Conservation (phyloP, 2,329 filamentous ascomycete species). For the Claviceps sp. region DNA sequence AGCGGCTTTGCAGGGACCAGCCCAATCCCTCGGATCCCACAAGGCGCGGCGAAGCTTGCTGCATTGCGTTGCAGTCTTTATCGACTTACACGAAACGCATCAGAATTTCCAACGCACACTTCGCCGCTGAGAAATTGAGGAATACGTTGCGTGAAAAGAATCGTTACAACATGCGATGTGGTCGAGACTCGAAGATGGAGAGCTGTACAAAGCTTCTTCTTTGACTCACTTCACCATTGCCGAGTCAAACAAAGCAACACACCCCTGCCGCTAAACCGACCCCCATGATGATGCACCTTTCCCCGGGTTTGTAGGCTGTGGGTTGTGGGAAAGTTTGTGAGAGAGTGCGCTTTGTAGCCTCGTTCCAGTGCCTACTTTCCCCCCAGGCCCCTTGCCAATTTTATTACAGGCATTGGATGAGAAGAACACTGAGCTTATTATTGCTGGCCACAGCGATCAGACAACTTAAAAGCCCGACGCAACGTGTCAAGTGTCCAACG, state of each 20-base stretch:
- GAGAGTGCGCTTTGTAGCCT: not conserved
- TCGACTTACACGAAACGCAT: not conserved
- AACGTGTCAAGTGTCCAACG: not conserved
- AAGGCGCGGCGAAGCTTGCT: not conserved
- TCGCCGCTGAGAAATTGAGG: not conserved
- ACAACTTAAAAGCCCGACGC: no score
- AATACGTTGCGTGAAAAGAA: not conserved
- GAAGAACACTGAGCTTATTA: not conserved
- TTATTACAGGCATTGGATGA: not conserved
- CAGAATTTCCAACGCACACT: not conserved
- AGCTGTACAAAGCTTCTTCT: not conserved
- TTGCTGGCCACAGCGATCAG: not conserved
- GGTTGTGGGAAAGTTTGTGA: not conserved
- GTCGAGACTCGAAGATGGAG: not conserved
- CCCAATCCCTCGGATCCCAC: not conserved
- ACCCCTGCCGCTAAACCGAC: not conserved
- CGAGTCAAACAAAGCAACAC: not conserved
- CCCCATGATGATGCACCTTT: not conserved
- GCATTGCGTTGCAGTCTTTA: not conserved
- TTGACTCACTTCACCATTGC: not conserved
- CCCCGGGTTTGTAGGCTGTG: not conserved
- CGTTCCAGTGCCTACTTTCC: not conserved
- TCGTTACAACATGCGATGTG: not conserved
- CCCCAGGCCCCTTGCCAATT: not conserved
- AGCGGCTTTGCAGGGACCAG: not conserved